Conservation (phyloP, 2,329 filamentous ascomycete species). For the Aspergillus ustus region DNA sequence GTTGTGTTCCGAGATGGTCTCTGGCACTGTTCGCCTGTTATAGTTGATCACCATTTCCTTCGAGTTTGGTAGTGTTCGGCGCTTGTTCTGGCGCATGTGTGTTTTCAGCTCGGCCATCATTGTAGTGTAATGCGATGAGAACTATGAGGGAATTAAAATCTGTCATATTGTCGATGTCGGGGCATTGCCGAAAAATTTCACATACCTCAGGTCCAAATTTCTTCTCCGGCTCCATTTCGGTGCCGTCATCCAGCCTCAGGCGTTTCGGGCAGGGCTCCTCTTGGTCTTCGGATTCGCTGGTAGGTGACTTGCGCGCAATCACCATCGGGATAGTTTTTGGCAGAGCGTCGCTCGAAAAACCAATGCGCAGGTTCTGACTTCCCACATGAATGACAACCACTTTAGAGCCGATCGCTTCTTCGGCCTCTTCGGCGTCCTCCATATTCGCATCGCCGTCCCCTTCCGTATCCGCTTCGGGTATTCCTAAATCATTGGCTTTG, state of each 20-base stretch:
- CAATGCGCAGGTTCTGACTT: conserved; percentile 92
- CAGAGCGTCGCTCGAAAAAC: conserved; percentile 91
- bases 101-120: conserved; percentile 86
- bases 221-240: conserved; percentile 66
- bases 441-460: conserved; percentile 61
- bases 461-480: conserved; percentile 52
- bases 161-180: neutral
- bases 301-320: conserved; percentile 76
- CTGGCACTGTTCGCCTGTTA: conserved; percentile 81
- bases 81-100: conserved; percentile 91
- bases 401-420: conserved; percentile 77
- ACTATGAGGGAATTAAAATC: conserved; percentile 42
- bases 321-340: conserved; percentile 95
- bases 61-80: conserved; percentile 93
- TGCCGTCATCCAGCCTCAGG: conserved; percentile 60
- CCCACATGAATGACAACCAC: conserved; percentile 94
- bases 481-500: conserved; percentile 67
- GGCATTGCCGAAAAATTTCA: neutral
- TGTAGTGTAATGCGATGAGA: conserved; percentile 70
- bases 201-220: conserved; percentile 84
- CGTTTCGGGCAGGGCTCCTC: conserved; percentile 76
- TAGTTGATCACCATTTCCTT: conserved; percentile 95
- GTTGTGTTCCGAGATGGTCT: conserved; percentile 91
- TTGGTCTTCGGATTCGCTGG: conserved; percentile 82
- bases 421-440: conserved; percentile 58